These are phyloP conservation scores for Stellera chamaejasme DNA, from an alignment of 345 rosid species.

Conservation along the genomic window DNA sequence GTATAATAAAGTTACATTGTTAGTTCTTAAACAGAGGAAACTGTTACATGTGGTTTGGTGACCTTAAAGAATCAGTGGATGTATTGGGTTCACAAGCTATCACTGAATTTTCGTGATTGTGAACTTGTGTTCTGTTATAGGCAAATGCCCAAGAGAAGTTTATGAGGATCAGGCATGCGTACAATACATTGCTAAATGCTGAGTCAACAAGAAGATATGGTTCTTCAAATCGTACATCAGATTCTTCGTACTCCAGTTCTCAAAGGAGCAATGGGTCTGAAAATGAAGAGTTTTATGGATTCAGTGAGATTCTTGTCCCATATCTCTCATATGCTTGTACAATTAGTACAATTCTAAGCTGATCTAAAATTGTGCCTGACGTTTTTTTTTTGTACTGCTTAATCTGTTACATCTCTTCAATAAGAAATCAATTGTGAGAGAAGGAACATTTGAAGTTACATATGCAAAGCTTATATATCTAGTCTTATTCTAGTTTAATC, in stretches of 20 bases:
- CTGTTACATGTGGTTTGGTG: too few relatives aligned
- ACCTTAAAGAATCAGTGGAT: too few relatives aligned
- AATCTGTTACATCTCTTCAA: too few relatives aligned
- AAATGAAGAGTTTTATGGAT: slow-evolving; percentile 81
- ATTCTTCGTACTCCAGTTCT: slow-evolving; percentile 43
- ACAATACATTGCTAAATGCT: slow-evolving; percentile 57
- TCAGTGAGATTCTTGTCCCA: slow-evolving; percentile 42
- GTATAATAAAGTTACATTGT: too few relatives aligned
- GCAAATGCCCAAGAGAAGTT: slow-evolving; percentile 64
- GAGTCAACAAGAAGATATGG: slow-evolving; percentile 50
- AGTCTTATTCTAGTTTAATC: slow-evolving; percentile 31
- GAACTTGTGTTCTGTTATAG: too few relatives aligned
- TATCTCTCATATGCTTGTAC: too few relatives aligned
- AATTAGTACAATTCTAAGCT: not conserved
- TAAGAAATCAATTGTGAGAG: too few relatives aligned
- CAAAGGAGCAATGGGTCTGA: slow-evolving; percentile 26
- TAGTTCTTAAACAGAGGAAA: too few relatives aligned
- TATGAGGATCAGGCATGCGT: slow-evolving; percentile 39
- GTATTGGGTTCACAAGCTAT: too few relatives aligned
- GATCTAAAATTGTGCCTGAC: not conserved
- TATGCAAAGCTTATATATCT: not conserved
- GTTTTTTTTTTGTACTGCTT: not conserved
- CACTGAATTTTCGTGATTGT: too few relatives aligned
- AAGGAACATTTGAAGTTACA: too few relatives aligned
- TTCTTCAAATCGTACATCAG: slow-evolving; percentile 42